Base-by-base conservation (phyloP, 208 protist species). In the Acanthamoeba royreba region DNA sequence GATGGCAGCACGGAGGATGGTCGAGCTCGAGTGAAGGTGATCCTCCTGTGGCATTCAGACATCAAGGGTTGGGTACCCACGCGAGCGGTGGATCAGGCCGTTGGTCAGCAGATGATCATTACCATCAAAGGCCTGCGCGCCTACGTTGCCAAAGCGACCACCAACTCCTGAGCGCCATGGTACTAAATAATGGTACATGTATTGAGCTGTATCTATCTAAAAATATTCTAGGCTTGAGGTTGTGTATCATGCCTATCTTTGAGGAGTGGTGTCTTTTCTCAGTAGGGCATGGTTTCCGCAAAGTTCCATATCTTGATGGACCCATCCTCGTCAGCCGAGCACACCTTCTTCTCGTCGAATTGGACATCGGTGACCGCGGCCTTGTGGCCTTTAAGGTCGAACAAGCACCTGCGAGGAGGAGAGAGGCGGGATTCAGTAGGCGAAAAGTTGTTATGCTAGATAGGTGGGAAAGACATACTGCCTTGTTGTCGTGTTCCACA, bases 281-380 rank as follows among this genome's bases (percentile, higher is more conserved):
- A 85, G 45, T 85, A 85, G 45, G 74, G 69, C 31, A 81, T 40
- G 42, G 28, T 52, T 31, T 85, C 74, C 19, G 74, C 38, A 85
- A 85, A 85, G 74, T 52, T 85, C 42, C 42, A 53, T 7, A 85
- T 47, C 22, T 17, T n/a, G 74, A 85, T n/a, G 42, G 17, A 53
- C 22, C 74, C 74, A 85, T 85, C 40, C 15, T 52, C 45, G 35
- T 52, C 74, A 0, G 22, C 74, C 19, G 42, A 53, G 74, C 43
- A 25, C 4, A 85, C 45, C 74, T 85, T 85, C 74, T 85, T 85
- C 22, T 85, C 74, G 74, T 85, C 74, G 45, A 85, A 85, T 22
- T 85, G 74, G n/a, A 85, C 42, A 11, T 45, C 45, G 40, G 43
- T 85, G 9, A 85, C 74, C 22, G 38, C 45, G 74, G n/a, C 4